phyloP scores from a whole-genome alignment of 805 yeast genomes.

The Grigorovia yakushimaensis region DNA sequence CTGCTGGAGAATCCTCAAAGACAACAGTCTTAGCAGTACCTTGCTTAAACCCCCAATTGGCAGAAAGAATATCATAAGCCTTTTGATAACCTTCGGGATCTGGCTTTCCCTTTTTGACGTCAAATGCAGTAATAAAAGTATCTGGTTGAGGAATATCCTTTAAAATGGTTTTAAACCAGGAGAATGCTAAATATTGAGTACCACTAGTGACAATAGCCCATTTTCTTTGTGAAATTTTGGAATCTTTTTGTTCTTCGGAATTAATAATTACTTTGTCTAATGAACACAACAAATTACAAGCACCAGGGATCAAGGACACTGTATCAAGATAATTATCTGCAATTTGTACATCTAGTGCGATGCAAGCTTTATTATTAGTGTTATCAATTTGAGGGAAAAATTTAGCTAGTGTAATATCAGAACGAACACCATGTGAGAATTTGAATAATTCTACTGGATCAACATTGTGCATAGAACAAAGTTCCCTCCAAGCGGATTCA shows the following conservation, averaged over 20 bases:
- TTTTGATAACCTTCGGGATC: conserved; percentile 65
- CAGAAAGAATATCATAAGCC: conserved; percentile 48
- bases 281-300: conserved; percentile 43
- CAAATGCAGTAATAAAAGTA: conserved; percentile 69
- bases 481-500: conserved; percentile 61
- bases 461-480: conserved; percentile 46
- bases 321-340: conserved; percentile 55
- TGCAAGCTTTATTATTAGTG: conserved; percentile 38
- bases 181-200: conserved; percentile 56
- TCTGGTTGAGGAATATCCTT: conserved; percentile 52
- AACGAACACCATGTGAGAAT: conserved; percentile 67
- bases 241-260: neutral
- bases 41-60: conserved; percentile 17
- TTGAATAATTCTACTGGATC: conserved; percentile 55
- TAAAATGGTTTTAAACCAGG: conserved; percentile 52
- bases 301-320: conserved; percentile 64
- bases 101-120: conserved; percentile 66
- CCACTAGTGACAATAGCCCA: conserved; percentile 86
- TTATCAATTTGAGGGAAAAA: conserved; percentile 62
- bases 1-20: conserved; percentile 82
- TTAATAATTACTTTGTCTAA: conserved; percentile 32
- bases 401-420: conserved; percentile 55
- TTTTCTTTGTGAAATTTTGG: conserved; percentile 30
- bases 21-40: conserved; percentile 37
- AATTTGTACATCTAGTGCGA: conserved; percentile 52